Percentiles rank a stretch among this genome's conserved stretches.
Evolutionary conservation across 2,329 filamentous ascomycete genomes (phyloP).

Genomic region (Zymoseptoria brevis): DNA sequence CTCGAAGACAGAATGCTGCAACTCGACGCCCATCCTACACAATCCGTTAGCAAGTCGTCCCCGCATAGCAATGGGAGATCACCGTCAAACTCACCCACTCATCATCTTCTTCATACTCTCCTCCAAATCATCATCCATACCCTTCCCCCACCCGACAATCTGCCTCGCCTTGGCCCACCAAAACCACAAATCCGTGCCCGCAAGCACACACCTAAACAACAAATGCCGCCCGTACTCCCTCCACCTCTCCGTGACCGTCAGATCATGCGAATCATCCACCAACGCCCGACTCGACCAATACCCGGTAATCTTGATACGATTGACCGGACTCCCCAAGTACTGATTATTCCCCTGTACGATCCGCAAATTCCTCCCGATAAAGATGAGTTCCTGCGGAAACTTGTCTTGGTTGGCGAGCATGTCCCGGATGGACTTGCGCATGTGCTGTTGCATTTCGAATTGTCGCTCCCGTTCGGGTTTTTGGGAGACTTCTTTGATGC

Average conservation of each 20-base stretch:
- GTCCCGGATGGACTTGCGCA: slow-evolving; percentile 64
- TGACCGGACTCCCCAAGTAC: slow-evolving; percentile 78
- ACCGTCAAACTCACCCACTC: slow-evolving; percentile 39
- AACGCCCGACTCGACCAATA: slow-evolving; percentile 79
- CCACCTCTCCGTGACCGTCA: slow-evolving; percentile 55
- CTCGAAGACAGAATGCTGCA: slow-evolving; percentile 83
- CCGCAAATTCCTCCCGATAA: slow-evolving; percentile 83
- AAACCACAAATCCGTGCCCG: slow-evolving; percentile 72
- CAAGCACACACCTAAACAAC: slow-evolving; percentile 70
- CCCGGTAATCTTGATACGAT: slow-evolving; percentile 88
- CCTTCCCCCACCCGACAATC: slow-evolving; percentile 64
- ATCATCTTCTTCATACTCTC: slow-evolving; percentile 78
- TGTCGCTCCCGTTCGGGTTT: slow-evolving; percentile 51
- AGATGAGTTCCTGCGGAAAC: slow-evolving; percentile 84
- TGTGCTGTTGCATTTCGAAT: slow-evolving; percentile 73
- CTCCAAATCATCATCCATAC: slow-evolving; percentile 94
- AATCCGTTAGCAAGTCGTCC: slow-evolving; percentile 9
- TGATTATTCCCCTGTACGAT: slow-evolving; percentile 94
- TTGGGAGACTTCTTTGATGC: slow-evolving; percentile 43
- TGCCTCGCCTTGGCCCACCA: slow-evolving; percentile 73
- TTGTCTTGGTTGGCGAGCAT: slow-evolving; percentile 79
- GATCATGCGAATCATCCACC: slow-evolving; percentile 58
- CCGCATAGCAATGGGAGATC: no score
- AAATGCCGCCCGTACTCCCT: slow-evolving; percentile 67
- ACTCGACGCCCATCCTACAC: slow-evolving; percentile 73